phyloP scores from a whole-genome alignment of 2,329 filamentous ascomycete species.

The Orbilia ellipsospora region DNA sequence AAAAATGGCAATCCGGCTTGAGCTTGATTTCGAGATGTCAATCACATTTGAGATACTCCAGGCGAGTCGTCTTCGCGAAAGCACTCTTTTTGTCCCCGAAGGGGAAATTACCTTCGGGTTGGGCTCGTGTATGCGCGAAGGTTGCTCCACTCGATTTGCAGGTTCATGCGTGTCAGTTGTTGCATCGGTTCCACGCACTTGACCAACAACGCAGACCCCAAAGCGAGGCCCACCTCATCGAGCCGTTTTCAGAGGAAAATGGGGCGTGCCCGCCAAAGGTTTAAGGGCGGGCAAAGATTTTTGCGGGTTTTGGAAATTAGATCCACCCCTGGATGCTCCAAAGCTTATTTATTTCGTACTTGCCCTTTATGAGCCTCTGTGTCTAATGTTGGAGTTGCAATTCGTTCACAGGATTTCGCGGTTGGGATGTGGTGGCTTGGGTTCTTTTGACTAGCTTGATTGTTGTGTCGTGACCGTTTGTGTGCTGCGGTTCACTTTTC shows the following conservation, averaged over 20 bases:
- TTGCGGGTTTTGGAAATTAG: neutral
- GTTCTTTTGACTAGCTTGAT: no score
- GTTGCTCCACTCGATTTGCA: neutral
- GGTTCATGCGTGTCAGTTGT: neutral
- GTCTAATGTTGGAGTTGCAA: neutral
- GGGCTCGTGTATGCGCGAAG: neutral
- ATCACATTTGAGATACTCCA: neutral
- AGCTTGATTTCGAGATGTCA: neutral
- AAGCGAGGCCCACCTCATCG: neutral
- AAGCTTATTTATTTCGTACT: neutral
- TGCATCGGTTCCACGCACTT: no score
- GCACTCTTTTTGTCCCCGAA: neutral
- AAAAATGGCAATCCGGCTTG: neutral
- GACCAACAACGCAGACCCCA: no score
- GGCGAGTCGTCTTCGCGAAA: neutral
- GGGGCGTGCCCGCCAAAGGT: neutral
- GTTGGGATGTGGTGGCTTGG: no score
- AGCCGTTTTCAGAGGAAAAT: neutral
- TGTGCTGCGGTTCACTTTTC: no score
- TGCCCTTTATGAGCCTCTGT: neutral
- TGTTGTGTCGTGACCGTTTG: no score
- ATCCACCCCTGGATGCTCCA: neutral
- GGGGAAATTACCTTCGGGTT: neutral
- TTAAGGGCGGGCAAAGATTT: no score
- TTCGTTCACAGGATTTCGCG: no score